Percentiles rank a stretch among this genome's conserved stretches.
These are phyloP conservation scores for Biscogniauxia marginata DNA, from an alignment of 2,329 filamentous ascomycete species.

Conservation along the genomic window DNA sequence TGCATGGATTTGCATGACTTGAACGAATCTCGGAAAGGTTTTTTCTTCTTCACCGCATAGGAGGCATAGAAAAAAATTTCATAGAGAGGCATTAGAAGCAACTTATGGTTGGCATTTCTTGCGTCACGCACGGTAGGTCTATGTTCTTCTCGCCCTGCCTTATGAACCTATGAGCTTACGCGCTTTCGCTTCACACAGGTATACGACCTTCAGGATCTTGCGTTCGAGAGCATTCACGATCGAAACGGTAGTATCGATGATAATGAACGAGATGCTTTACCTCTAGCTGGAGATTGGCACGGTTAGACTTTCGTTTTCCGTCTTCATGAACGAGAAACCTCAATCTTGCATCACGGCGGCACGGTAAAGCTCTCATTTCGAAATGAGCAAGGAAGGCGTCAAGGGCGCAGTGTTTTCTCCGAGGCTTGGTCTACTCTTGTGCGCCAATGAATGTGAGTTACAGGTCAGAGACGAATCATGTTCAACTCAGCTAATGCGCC, in stretches of 20 bases:
- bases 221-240: slow-evolving; percentile 22
- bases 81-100: neutral
- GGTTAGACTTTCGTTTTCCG: slow-evolving; percentile 8
- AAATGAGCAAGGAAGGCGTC: slow-evolving; percentile 1
- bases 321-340: slow-evolving; percentile 3
- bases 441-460: slow-evolving; percentile 12
- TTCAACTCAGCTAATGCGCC: neutral
- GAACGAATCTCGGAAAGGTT: neutral
- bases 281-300: slow-evolving; percentile 10
- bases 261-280: slow-evolving; percentile 23
- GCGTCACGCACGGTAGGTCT: slow-evolving; percentile 22
- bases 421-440: slow-evolving; percentile 8
- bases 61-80: neutral
- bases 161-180: neutral
- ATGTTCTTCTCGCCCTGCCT: neutral
- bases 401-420: neutral
- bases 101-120: slow-evolving; percentile 11
- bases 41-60: neutral
- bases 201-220: slow-evolving; percentile 25
- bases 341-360: neutral
- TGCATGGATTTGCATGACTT: neutral
- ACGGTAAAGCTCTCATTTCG: slow-evolving; percentile 6
- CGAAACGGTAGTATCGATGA: slow-evolving; percentile 14
- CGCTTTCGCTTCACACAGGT: slow-evolving; percentile 6
- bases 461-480: slow-evolving; percentile 2